Evolutionary conservation across 139 green algal species (phyloP).

Genomic region (Chlorella vulgaris): DNA sequence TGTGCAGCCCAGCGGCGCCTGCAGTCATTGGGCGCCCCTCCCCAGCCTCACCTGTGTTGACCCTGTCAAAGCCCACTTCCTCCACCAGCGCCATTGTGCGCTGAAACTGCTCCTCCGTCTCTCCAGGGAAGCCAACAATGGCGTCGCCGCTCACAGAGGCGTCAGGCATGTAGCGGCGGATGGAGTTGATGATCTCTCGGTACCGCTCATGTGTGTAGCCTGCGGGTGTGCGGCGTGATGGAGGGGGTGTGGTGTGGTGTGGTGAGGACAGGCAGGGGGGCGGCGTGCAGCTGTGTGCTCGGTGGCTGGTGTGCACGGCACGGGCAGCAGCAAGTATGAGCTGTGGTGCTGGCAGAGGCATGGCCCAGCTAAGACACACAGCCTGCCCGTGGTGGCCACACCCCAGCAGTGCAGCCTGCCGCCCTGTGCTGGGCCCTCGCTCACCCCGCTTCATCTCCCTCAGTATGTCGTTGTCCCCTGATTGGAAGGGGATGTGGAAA

Average conservation of each 20-base stretch:
- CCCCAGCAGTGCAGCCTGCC: neutral
- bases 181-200: constrained; percentile 92
- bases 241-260: too few species aligned
- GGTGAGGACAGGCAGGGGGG: too few species aligned
- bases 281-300: neutral
- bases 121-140: constrained; percentile 97
- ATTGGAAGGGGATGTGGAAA: constrained; percentile 98
- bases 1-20: neutral
- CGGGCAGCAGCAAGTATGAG: neutral
- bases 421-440: too few species aligned
- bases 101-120: constrained; percentile 96
- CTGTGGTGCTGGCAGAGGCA: neutral
- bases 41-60: constrained; percentile 87
- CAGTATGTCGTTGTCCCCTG: constrained; percentile 93
- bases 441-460: constrained; percentile 81
- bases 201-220: constrained; percentile 91
- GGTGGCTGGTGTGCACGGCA: neutral
- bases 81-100: constrained; percentile 82
- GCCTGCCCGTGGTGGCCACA: too few species aligned
- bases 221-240: neutral
- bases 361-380: neutral
- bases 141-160: constrained; percentile 90
- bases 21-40: neutral
- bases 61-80: constrained; percentile 92
- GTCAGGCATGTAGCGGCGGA: constrained; percentile 94